These are phyloP conservation scores for Neodidymelliopsis sp. DNA, from an alignment of 2,329 filamentous ascomycete genomes.

Conservation along the genomic window DNA sequence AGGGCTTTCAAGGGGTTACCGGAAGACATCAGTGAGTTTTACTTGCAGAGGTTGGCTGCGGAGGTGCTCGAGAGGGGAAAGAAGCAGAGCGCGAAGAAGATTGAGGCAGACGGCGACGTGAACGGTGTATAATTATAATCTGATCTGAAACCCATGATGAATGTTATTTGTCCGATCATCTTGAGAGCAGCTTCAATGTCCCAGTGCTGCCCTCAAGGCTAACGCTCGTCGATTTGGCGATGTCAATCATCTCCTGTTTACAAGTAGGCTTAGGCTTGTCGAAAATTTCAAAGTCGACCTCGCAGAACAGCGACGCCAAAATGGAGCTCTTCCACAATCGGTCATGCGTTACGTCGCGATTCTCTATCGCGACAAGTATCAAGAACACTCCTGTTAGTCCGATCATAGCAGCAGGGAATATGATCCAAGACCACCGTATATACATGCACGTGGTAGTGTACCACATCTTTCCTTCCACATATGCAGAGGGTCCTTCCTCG, in stretches of 20 bases:
- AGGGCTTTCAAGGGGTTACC: constrained; percentile 71
- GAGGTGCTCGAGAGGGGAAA: constrained; percentile 61
- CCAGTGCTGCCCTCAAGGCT: background rate
- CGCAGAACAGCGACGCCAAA: no score
- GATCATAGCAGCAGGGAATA: background rate
- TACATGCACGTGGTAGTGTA: background rate
- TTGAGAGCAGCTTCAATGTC: background rate
- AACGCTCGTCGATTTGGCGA: background rate
- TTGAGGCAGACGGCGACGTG: background rate
- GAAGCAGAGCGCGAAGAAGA: background rate
- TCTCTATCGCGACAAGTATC: background rate
- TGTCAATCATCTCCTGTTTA: background rate
- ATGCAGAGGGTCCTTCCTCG: background rate
- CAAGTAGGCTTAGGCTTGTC: no score
- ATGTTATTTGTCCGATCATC: no score
- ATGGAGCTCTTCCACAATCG: background rate
- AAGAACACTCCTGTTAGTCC: background rate
- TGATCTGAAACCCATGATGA: no score
- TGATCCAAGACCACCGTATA: background rate
- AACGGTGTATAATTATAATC: background rate
- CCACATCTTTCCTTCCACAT: background rate
- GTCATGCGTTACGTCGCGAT: background rate
- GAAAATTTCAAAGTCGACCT: no score
- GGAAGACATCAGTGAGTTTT: constrained; percentile 73
- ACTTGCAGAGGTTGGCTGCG: constrained; percentile 73